Conservation (phyloP, 2,329 filamentous ascomycete species). For the Penicillium brevicompactum region DNA sequence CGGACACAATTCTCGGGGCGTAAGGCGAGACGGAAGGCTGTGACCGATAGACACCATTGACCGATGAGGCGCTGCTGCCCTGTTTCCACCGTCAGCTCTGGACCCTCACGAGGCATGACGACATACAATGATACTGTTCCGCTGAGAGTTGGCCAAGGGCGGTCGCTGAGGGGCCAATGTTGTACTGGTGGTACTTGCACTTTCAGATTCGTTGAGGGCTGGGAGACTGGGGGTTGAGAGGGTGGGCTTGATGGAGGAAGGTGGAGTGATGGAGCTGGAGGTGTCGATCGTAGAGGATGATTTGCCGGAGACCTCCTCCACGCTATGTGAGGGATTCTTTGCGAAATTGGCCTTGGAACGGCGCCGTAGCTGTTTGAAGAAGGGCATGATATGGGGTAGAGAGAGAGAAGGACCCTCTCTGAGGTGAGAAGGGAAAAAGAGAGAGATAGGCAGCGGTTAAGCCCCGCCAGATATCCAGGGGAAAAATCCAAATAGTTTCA, state of each 20-base stretch:
- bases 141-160: conserved; percentile 41
- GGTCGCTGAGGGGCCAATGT: conserved; percentile 51
- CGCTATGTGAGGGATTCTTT: conserved; percentile 45
- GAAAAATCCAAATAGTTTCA: conserved; percentile 4
- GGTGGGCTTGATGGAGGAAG: conserved; percentile 69
- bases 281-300: conserved; percentile 65
- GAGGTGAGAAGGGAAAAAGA: conserved; percentile 19
- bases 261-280: conserved; percentile 71
- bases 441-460: conserved; percentile 36
- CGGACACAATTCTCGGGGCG: conserved; percentile 76
- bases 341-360: conserved; percentile 75
- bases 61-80: conserved; percentile 37
- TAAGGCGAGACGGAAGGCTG: conserved; percentile 72
- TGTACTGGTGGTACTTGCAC: conserved; percentile 25
- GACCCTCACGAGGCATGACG: background rate
- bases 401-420: conserved; percentile 12
- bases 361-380: conserved; percentile 75
- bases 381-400: conserved; percentile 49
- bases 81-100: conserved; percentile 22
- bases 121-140: conserved; percentile 48
- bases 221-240: conserved; percentile 66
- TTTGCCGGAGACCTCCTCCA: conserved; percentile 64
- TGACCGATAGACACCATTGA: conserved; percentile 47
- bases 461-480: background rate
- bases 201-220: conserved; percentile 53